phyloP scores from a whole-genome alignment of 768 basidiomycete genomes.

The Cantharellus cinnabarinus region DNA sequence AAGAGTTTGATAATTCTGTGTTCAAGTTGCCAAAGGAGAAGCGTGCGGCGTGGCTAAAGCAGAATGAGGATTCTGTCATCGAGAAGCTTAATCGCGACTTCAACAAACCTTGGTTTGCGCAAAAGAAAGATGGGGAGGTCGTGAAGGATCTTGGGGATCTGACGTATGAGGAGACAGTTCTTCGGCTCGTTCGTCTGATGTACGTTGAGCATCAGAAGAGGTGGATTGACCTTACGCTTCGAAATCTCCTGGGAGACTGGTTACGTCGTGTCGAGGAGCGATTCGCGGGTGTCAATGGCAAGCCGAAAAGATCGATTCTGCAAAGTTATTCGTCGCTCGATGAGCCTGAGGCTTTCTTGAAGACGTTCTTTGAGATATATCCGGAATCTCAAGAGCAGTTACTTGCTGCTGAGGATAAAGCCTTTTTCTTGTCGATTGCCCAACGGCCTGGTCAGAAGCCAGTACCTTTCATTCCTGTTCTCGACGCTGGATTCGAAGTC shows the following conservation, averaged over 20 bases:
- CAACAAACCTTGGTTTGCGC: slow-evolving; percentile 90
- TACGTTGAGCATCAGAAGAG: slow-evolving; percentile 78
- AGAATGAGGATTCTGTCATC: slow-evolving; percentile 68
- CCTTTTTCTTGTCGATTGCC: slow-evolving; percentile 87
- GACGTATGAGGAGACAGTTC: slow-evolving; percentile 93
- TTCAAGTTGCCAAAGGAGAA: slow-evolving; percentile 96
- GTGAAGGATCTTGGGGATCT: slow-evolving; percentile 82
- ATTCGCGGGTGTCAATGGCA: slow-evolving; percentile 74
- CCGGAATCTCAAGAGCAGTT: slow-evolving; percentile 66
- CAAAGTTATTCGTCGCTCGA: slow-evolving; percentile 71
- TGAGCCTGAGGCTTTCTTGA: slow-evolving; percentile 56
- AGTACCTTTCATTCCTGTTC: slow-evolving; percentile 90
- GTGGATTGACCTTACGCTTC: slow-evolving; percentile 81
- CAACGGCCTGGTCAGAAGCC: slow-evolving; percentile 97
- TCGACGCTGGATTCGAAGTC: slow-evolving; percentile 83
- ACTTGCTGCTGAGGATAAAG: slow-evolving; percentile 81
- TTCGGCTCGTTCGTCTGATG: slow-evolving; percentile 86
- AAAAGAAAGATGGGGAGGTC: slow-evolving; percentile 78
- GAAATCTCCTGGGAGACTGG: slow-evolving; percentile 95
- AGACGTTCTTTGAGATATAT: slow-evolving; percentile 70
- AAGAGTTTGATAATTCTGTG: slow-evolving; percentile 92
- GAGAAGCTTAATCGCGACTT: slow-evolving; percentile 86
- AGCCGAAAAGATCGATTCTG: slow-evolving; percentile 59
- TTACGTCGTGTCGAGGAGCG: slow-evolving; percentile 86
- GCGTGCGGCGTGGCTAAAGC: slow-evolving; percentile 66